Conservation (phyloP, 2,329 filamentous ascomycete genomes). For the Paramyrothecium sp. region DNA sequence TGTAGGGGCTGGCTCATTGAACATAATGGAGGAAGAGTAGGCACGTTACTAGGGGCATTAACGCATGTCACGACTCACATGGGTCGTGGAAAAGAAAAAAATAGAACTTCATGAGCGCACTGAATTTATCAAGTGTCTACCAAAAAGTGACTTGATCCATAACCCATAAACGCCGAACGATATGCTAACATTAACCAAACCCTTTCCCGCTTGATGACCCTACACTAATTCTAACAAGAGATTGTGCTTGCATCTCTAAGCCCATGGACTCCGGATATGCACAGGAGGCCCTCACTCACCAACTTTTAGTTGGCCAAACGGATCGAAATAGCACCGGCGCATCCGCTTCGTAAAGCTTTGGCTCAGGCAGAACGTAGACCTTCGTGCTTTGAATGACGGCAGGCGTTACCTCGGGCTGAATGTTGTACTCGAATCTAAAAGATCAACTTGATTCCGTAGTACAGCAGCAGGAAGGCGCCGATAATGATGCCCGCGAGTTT, state of each 20-base stretch:
- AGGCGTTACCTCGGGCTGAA: not conserved
- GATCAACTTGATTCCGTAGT: constrained; percentile 66
- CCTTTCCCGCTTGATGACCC: not conserved
- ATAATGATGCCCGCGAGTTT: constrained; percentile 85
- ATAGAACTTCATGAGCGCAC: constrained; percentile 2
- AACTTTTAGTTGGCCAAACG: no score
- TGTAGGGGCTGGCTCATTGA: constrained; percentile 9
- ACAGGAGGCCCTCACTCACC: no score
- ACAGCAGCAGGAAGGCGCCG: constrained; percentile 70
- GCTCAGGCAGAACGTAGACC: no score
- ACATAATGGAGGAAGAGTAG: constrained; percentile 19
- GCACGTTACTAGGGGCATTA: constrained; percentile 29
- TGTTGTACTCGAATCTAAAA: constrained; percentile 38
- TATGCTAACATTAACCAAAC: not conserved
- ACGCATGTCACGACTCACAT: constrained; percentile 30
- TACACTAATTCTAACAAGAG: no score
- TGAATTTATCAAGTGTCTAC: not conserved
- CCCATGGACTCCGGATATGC: no score
- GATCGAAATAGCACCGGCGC: no score
- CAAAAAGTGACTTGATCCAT: not conserved
- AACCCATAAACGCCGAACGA: not conserved
- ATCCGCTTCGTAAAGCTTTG: no score
- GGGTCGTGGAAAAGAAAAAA: constrained; percentile 19
- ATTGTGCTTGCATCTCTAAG: no score
- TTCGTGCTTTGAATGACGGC: not conserved